phyloP scores from a whole-genome alignment of 2,329 filamentous ascomycete species.

The Xylariaceae sp. region DNA sequence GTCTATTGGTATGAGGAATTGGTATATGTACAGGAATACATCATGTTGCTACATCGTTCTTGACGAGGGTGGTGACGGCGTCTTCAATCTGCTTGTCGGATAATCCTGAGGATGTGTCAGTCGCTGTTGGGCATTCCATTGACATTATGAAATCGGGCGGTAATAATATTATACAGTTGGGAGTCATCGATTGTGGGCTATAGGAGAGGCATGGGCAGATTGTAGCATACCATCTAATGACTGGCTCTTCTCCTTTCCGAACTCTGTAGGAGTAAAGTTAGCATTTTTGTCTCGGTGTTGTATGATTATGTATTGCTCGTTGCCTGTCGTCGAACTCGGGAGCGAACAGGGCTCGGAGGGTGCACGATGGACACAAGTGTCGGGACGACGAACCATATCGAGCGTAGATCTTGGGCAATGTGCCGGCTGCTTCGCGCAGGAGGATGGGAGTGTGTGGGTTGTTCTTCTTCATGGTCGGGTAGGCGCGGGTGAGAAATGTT shows the following conservation, averaged over 20 bases:
- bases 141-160: too few relatives aligned
- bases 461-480: conserved; percentile 99
- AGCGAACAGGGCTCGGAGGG: background rate
- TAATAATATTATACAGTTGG: too few relatives aligned
- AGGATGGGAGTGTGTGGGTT: conserved; percentile 93
- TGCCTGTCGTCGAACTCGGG: background rate
- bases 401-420: conserved; percentile 81
- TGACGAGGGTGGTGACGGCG: conserved; percentile 51
- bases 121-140: too few relatives aligned
- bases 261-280: conserved; percentile 37
- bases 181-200: background rate
- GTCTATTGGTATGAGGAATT: conserved; percentile 3
- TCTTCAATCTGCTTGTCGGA: conserved; percentile 61
- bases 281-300: conserved; percentile 5
- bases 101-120: conserved; percentile 35
- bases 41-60: conserved; percentile 32
- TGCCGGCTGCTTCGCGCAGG: conserved; percentile 85
- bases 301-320: background rate
- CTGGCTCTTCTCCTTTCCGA: conserved; percentile 54
- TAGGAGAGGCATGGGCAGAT: background rate
- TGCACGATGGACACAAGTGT: background rate
- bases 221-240: conserved; percentile 46
- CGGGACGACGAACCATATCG: conserved; percentile 69
- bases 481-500: conserved; percentile 83
- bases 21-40: conserved; percentile 6